phyloP scores from a whole-genome alignment of 768 basidiomycete genomes.

The Sporobolomyces roseus region DNA sequence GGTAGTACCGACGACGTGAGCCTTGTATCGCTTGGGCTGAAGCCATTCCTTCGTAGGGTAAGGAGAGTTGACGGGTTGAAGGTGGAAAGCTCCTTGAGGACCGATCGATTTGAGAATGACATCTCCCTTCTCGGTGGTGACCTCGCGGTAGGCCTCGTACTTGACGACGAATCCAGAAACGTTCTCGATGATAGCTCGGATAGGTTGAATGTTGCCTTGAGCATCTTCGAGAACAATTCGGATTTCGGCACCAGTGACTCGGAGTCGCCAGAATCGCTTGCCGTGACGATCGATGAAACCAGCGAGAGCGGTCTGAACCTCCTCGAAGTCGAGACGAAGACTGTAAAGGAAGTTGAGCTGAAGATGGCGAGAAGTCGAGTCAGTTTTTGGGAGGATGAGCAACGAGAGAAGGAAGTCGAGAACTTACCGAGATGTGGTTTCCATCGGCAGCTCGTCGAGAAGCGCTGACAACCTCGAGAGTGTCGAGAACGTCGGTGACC shows the following conservation, averaged over 20 bases:
- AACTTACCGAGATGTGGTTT: constrained; percentile 76
- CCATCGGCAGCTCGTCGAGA: constrained; percentile 88
- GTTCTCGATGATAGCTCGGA: constrained; percentile 97
- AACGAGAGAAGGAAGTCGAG: not conserved
- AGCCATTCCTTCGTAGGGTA: constrained; percentile 97
- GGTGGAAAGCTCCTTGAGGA: constrained; percentile 91
- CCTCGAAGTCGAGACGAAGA: constrained; percentile 89
- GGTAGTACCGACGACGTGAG: constrained; percentile 95
- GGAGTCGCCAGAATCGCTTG: constrained; percentile 94
- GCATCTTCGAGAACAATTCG: constrained; percentile 88
- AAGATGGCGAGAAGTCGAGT: not conserved
- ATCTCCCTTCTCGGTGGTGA: constrained; percentile 89
- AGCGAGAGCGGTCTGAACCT: constrained; percentile 93
- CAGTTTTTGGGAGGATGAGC: not conserved
- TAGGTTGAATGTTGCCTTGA: constrained; percentile 90
- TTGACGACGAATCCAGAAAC: constrained; percentile 98
- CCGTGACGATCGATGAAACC: constrained; percentile 99
- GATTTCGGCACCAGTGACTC: constrained; percentile 96
- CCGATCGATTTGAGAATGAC: constrained; percentile 97
- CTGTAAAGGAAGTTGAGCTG: constrained; percentile 93
- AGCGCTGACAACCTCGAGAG: constrained; percentile 86
- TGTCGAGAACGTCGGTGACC: constrained; percentile 87
- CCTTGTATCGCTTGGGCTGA: constrained; percentile 98
- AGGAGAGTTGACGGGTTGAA: constrained; percentile 86
- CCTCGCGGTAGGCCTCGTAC: constrained; percentile 96